Evolutionary conservation across 225 moss, liverwort and hornwort genomes (phyloP).

Genomic region (Marchantia paleacea): DNA sequence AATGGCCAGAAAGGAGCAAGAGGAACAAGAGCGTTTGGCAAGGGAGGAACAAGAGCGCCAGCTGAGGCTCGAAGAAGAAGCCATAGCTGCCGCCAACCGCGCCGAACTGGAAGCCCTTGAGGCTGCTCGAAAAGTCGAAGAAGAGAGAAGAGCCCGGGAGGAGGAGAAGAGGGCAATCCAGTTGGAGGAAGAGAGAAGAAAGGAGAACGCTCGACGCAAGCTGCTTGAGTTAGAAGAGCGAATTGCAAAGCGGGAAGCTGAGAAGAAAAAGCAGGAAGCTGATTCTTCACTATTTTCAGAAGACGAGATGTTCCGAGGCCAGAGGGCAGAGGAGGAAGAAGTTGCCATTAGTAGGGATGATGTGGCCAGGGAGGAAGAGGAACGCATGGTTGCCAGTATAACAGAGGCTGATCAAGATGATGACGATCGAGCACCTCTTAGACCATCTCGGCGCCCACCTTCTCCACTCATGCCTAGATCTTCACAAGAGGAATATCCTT

Average conservation of each 20-base stretch:
- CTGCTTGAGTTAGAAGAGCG: slow-evolving; percentile 92
- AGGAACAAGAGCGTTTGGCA: slow-evolving; percentile 87
- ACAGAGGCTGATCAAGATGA: slow-evolving; percentile 78
- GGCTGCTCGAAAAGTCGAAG: slow-evolving; percentile 81
- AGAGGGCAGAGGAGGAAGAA: slow-evolving; percentile 61
- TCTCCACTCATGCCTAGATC: slow-evolving; percentile 54
- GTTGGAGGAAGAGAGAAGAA: slow-evolving; percentile 85
- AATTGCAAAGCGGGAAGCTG: slow-evolving; percentile 89
- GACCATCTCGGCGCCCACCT: slow-evolving; percentile 48
- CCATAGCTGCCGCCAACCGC: slow-evolving; percentile 70
- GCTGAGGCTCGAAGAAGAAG: slow-evolving; percentile 83
- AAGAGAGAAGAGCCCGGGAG: slow-evolving; percentile 84
- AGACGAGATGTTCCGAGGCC: slow-evolving; percentile 53
- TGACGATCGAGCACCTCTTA: slow-evolving; percentile 76
- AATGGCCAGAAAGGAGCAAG: slow-evolving; percentile 85
- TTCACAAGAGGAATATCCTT: slow-evolving; percentile 47
- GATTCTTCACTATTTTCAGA: slow-evolving; percentile 45
- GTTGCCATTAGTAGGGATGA: slow-evolving; percentile 42
- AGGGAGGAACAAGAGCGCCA: slow-evolving; percentile 82
- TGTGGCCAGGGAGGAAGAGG: slow-evolving; percentile 64
- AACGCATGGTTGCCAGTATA: slow-evolving; percentile 67
- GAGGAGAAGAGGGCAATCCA: slow-evolving; percentile 75
- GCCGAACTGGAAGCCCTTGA: slow-evolving; percentile 68
- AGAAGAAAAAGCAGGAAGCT: slow-evolving; percentile 73
- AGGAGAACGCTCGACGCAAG: slow-evolving; percentile 88